phyloP scores from a whole-genome alignment of 2,329 filamentous ascomycete species.

The Fusarium nelsonii region DNA sequence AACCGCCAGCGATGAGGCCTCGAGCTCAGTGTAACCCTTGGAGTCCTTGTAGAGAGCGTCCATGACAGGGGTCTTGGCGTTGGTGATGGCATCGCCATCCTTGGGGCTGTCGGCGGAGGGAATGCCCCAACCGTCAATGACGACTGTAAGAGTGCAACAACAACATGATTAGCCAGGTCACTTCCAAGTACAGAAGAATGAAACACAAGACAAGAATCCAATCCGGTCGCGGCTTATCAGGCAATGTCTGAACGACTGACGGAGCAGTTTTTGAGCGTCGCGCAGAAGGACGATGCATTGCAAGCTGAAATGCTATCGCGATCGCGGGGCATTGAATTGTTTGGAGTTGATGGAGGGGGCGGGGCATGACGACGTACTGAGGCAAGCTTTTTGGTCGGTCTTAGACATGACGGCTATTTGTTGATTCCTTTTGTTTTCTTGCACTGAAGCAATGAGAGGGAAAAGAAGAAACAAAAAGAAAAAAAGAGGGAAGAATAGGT shows the following conservation, averaged over 20 bases:
- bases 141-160: conserved; percentile 74
- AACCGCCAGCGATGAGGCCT: conserved; percentile 95
- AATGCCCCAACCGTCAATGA: conserved; percentile 99
- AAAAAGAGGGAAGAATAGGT: conserved; percentile 17
- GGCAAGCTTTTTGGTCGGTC: conserved; percentile 71
- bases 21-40: conserved; percentile 90
- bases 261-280: conserved; percentile 42
- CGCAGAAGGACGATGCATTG: conserved; percentile 31
- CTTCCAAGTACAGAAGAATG: conserved; percentile 67
- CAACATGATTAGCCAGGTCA: conserved; percentile 70
- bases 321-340: conserved; percentile 42
- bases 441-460: conserved; percentile 33
- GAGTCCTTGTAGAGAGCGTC: conserved; percentile 86
- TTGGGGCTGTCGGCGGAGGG: conserved; percentile 83
- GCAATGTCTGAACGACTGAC: conserved; percentile 25
- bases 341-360: conserved; percentile 46
- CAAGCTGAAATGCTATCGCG: conserved; percentile 24
- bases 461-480: conserved; percentile 10
- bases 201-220: conserved; percentile 63
- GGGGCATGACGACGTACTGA: conserved; percentile 64
- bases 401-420: conserved; percentile 60
- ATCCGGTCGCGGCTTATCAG: conserved; percentile 45
- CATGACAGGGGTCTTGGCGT: conserved; percentile 94
- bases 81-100: conserved; percentile 94
- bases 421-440: conserved; percentile 11